These are phyloP conservation scores for Eucalyptus lansdowneana DNA, from an alignment of 345 rosid species.

Conservation along the genomic window DNA sequence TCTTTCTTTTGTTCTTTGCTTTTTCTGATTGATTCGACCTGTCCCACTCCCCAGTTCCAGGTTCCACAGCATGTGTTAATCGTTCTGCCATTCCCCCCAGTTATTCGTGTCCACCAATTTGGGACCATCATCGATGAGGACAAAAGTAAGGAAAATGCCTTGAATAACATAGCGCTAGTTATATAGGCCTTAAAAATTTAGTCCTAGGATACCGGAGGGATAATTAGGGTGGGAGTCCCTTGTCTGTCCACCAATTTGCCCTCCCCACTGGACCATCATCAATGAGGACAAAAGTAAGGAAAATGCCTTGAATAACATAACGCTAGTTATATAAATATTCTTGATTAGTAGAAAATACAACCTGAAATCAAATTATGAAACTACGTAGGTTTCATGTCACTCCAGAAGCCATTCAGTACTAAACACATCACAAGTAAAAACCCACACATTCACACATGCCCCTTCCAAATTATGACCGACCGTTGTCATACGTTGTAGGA, in stretches of 20 bases:
- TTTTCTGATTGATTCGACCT: background rate
- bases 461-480: background rate
- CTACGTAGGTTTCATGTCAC: background rate
- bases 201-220: too few species aligned
- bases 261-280: background rate
- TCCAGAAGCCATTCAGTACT: background rate
- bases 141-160: background rate
- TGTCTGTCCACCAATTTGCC: background rate
- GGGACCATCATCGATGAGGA: background rate
- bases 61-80: background rate
- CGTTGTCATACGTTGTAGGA: background rate
- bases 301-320: background rate
- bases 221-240: too few species aligned
- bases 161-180: background rate
- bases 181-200: too few species aligned
- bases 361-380: background rate
- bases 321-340: background rate
- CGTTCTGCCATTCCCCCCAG: background rate
- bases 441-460: background rate
- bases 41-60: background rate
- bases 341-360: too few species aligned
- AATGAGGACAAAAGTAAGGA: background rate
- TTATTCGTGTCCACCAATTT: background rate
- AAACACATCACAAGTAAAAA: background rate
- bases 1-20: background rate